Evolutionary conservation across 306 rosid genomes (phyloP).

Genomic region (Lathyrus aphaca): DNA sequence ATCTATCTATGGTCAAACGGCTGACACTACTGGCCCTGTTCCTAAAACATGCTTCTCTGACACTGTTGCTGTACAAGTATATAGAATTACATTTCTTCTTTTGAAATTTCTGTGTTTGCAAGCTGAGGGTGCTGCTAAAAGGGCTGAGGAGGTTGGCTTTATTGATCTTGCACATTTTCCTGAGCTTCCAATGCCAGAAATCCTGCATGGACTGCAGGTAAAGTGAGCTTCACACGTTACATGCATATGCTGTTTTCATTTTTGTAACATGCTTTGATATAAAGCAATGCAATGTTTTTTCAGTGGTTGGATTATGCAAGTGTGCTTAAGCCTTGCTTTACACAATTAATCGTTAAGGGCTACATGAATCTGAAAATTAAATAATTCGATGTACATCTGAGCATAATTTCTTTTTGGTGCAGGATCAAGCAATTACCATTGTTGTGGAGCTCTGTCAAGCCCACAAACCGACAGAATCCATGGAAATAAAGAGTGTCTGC

Average conservation of each 20-base stretch:
- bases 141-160: constrained; percentile 91
- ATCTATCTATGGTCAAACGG: constrained; percentile 54
- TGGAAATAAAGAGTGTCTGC: constrained; percentile 58
- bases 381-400: constrained; percentile 26
- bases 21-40: constrained; percentile 47
- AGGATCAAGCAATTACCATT: constrained; percentile 85
- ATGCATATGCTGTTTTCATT: constrained; percentile 26
- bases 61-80: constrained; percentile 69
- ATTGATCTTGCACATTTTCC: constrained; percentile 96
- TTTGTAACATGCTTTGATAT: constrained; percentile 10
- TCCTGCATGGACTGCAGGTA: constrained; percentile 93
- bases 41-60: constrained; percentile 74
- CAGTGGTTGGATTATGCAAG: constrained; percentile 1
- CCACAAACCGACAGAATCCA: constrained; percentile 51
- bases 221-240: background rate
- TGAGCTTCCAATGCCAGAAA: constrained; percentile 96
- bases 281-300: constrained; percentile 12
- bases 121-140: constrained; percentile 89
- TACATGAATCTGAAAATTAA: constrained; percentile 11
- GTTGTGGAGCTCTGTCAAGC: constrained; percentile 66
- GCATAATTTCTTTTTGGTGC: constrained; percentile 39
- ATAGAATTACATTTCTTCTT: constrained; percentile 73
- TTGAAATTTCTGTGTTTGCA: constrained; percentile 85
- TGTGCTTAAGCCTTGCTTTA: background rate
- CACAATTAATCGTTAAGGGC: background rate